Conservation (phyloP, 495 filamentous ascomycete genomes). For the Trichoderma virens region DNA sequence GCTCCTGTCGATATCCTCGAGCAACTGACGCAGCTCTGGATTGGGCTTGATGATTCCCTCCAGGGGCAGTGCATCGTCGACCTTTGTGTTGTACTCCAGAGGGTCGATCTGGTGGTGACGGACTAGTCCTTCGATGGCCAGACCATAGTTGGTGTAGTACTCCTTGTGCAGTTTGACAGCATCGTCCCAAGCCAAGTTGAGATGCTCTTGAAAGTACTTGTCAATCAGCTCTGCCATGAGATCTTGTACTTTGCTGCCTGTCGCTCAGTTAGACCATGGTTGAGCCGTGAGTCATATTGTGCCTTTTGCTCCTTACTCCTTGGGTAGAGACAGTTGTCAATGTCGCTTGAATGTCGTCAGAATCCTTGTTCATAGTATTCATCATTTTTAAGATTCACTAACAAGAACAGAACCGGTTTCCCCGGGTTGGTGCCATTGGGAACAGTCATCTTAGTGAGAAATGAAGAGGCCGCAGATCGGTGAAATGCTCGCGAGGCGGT, state of each 20-base stretch:
- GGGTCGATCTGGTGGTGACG: conserved; percentile 93
- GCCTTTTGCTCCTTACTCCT: conserved; percentile 41
- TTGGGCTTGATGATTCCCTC: conserved; percentile 74
- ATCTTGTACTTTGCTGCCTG: conserved; percentile 63
- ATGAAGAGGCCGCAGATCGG: not conserved
- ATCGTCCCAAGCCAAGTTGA: conserved; percentile 62
- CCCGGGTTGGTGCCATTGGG: not conserved
- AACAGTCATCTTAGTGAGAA: conserved; percentile 3
- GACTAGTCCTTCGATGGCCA: conserved; percentile 92
- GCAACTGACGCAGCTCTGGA: conserved; percentile 61
- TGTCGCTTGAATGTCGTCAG: conserved; percentile 47
- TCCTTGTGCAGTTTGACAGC: conserved; percentile 74
- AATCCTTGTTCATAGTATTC: not conserved
- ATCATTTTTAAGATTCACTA: conserved; percentile 12
- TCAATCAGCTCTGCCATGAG: conserved; percentile 71
- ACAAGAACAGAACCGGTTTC: conserved; percentile 42
- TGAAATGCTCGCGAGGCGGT: not conserved
- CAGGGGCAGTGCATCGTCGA: conserved; percentile 91
- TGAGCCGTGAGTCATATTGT: not conserved
- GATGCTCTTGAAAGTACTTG: conserved; percentile 71
- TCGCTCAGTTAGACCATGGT: conserved; percentile 13
- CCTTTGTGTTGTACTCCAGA: conserved; percentile 85
- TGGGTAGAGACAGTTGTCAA: conserved; percentile 88
- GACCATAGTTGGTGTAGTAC: conserved; percentile 92
- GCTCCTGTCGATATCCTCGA: conserved; percentile 65